Percentiles rank a stretch among this genome's conserved stretches.
Evolutionary conservation across 2,329 filamentous ascomycete species (phyloP).

Genomic region (Aspergillus thermomutatus): DNA sequence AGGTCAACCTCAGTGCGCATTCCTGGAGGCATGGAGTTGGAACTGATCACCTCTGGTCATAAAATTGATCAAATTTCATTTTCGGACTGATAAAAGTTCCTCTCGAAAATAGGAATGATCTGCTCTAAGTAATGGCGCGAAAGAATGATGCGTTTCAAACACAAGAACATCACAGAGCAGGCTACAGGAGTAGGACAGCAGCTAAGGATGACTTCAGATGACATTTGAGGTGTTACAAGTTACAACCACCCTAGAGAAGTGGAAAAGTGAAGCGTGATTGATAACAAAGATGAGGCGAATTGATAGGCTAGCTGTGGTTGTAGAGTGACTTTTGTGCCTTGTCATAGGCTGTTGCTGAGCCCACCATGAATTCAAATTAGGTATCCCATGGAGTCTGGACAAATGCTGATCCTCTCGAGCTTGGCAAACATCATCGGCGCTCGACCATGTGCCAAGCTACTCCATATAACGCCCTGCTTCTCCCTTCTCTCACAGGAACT

Average conservation of each 20-base stretch:
- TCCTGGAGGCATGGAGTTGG: neutral
- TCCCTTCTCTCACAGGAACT: neutral
- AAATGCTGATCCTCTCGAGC: conserved; percentile 8
- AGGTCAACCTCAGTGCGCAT: too few relatives aligned
- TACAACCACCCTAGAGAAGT: neutral
- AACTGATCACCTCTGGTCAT: neutral
- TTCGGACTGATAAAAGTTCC: too few relatives aligned
- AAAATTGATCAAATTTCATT: neutral
- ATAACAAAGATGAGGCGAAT: neutral
- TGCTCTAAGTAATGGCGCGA: neutral
- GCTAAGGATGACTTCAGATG: neutral
- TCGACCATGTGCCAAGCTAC: conserved; percentile 8
- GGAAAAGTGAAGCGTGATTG: neutral
- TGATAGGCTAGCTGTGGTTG: neutral
- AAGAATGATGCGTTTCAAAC: neutral
- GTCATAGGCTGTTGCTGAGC: neutral
- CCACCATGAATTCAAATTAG: too few relatives aligned
- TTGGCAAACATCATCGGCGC: conserved; percentile 14
- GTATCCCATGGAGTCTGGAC: neutral
- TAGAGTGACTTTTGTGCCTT: neutral
- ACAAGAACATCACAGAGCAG: neutral
- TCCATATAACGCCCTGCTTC: conserved; percentile 8
- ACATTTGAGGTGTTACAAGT: neutral
- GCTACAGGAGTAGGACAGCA: neutral
- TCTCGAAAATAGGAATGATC: neutral